phyloP scores from a whole-genome alignment of 106 monocot species.

The Dioscorea zingiberensis region DNA sequence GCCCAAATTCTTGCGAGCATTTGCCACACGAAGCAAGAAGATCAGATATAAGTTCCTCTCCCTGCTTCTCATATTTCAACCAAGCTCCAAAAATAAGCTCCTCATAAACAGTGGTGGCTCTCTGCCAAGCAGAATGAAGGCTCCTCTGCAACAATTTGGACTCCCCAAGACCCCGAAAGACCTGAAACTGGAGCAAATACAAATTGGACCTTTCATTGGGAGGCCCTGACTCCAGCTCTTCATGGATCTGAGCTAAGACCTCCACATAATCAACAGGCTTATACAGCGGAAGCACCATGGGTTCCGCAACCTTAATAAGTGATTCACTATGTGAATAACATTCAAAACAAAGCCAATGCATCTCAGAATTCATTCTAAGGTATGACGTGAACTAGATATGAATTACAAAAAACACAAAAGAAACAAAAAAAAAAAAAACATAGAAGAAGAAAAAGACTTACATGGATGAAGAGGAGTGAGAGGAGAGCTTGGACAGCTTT shows the following conservation, averaged over 20 bases:
- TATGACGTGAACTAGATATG: no score
- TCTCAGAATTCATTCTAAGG: neutral
- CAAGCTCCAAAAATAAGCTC: conserved; percentile 81
- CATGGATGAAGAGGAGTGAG: conserved; percentile 78
- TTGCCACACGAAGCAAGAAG: conserved; percentile 84
- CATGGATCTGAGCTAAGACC: conserved; percentile 83
- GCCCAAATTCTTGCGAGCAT: conserved; percentile 52
- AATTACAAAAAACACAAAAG: neutral
- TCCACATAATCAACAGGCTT: conserved; percentile 94
- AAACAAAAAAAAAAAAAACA: conserved; percentile 1
- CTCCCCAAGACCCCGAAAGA: conserved; percentile 86
- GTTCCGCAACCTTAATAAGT: conserved; percentile 82
- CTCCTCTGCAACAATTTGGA: conserved; percentile 83
- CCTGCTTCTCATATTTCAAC: conserved; percentile 85
- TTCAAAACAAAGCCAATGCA: conserved; percentile 3
- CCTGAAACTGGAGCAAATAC: conserved; percentile 86
- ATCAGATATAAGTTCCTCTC: conserved; percentile 77
- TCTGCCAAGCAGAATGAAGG: conserved; percentile 72
- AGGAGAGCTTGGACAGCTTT: conserved; percentile 71
- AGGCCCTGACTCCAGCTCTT: conserved; percentile 69
- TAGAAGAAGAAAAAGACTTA: conserved; percentile 28
- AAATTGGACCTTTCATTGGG: conserved; percentile 53
- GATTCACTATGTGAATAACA: conserved; percentile 57
- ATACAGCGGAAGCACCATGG: conserved; percentile 62
- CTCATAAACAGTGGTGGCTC: conserved; percentile 57